Percentiles rank a stretch among this genome's conserved stretches.
These are phyloP conservation scores for Cryptococcus deneoformans DNA, from an alignment of 1,284 basidiomycete species.

Conservation along the genomic window DNA sequence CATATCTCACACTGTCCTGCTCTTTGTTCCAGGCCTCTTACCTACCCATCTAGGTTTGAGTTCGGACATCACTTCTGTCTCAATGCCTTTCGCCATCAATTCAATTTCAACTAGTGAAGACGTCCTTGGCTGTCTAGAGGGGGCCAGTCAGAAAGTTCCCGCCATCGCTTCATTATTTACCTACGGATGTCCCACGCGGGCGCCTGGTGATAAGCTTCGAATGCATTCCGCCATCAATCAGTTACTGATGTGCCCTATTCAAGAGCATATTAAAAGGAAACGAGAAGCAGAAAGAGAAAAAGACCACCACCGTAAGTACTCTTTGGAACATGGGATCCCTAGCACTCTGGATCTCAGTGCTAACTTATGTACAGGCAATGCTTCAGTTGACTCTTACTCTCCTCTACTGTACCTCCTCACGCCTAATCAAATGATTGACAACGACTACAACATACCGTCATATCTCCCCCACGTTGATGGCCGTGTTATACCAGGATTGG, in stretches of 20 bases:
- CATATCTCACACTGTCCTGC: slow-evolving; percentile 70
- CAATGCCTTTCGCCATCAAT: slow-evolving; percentile 55
- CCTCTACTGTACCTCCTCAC: slow-evolving; percentile 70
- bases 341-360: not conserved
- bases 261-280: slow-evolving; percentile 65
- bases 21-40: slow-evolving; percentile 78
- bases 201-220: slow-evolving; percentile 76
- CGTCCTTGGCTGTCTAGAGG: no score
- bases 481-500: slow-evolving; percentile 27
- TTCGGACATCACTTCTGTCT: slow-evolving; percentile 58
- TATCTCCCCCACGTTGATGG: slow-evolving; percentile 57
- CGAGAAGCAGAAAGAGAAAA: slow-evolving; percentile 53
- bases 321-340: no score
- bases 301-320: slow-evolving; percentile 23
- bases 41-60: slow-evolving; percentile 62
- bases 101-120: no score
- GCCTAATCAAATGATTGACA: slow-evolving; percentile 80
- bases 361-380: not conserved
- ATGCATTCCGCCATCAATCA: slow-evolving; percentile 81
- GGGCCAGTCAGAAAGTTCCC: slow-evolving; percentile 54
- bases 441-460: slow-evolving; percentile 80
- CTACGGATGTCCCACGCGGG: slow-evolving; percentile 83
- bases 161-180: slow-evolving; percentile 80
- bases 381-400: not conserved
- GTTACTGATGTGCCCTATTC: slow-evolving; percentile 76